Evolutionary conservation across 1,139 yeast genomes (phyloP), one percentile per base, ranked within the genome.

Genomic region (Geotrichum europaeum): DNA sequence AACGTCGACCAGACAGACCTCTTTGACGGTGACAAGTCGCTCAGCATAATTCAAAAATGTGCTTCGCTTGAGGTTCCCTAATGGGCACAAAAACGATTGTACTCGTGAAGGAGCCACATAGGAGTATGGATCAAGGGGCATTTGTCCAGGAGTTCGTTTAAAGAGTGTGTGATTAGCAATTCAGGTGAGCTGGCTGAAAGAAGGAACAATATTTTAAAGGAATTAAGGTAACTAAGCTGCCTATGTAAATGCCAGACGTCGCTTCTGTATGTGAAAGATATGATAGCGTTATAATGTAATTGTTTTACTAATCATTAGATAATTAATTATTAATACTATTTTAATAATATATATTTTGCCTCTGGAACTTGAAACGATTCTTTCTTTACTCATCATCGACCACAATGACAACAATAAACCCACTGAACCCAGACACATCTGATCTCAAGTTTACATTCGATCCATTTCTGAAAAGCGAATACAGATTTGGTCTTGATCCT

Each of bases 401-500:
- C 49, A 55, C 7, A 24, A 56, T 58, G 60, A n/a, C 59, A 28
- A 40, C 62, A 10, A 34, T 56, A 28, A 59, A 34, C 53, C 59
- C 59, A 18, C 40, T 53, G 18, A 53, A 62, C n/a, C 77, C 78
- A 3, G 74, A 75, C 58, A 77, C 81, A 1, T 63, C 74, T 2
- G 67, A 72, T 49, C 76, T 80, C 55, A 73, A 81, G 54, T 89
- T 92, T 79, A 85, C 87, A 67, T 92, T 92, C 70, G 98, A 92
- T 69, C 86, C 89, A 24, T 90, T 89, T 68, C 79, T 94, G 57
- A 80, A 89, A 66, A 82, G 83, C 63, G 97, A 92, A 71, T 89
- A 82, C 74, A 84, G 88, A 65, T 86, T 92, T 68, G 92, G 96
- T 0, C 78, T 90, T 51, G 90, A 91, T 71, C 61, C 61, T 7